These are phyloP conservation scores for Hymenoscyphus albidus DNA, from an alignment of 2,329 filamentous ascomycete species.

Conservation along the genomic window DNA sequence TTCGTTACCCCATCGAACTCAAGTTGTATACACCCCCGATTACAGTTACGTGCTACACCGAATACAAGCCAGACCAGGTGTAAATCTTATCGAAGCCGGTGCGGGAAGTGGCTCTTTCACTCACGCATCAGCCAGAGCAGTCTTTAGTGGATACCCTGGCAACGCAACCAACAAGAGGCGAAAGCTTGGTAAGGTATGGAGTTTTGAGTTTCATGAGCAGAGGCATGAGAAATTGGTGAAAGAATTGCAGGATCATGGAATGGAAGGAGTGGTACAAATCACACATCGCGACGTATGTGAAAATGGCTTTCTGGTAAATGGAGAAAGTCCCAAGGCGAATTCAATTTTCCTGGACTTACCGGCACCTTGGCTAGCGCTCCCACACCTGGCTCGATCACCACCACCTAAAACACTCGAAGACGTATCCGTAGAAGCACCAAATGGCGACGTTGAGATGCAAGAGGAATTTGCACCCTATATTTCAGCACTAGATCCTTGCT, in stretches of 20 bases:
- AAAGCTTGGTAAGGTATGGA: slow-evolving; percentile 67
- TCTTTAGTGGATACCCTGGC: slow-evolving; percentile 66
- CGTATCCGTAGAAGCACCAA: slow-evolving; percentile 8
- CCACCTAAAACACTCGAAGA: slow-evolving; percentile 25
- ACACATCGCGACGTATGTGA: slow-evolving; percentile 78
- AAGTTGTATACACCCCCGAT: slow-evolving; percentile 83
- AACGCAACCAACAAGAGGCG: slow-evolving; percentile 33
- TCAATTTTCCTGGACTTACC: slow-evolving; percentile 77
- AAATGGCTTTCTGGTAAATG: slow-evolving; percentile 63
- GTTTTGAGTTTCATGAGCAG: slow-evolving; percentile 76
- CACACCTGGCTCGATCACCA: slow-evolving; percentile 62
- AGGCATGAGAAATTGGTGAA: slow-evolving; percentile 65
- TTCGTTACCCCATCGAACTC: slow-evolving; percentile 75
- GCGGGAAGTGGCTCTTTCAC: slow-evolving; percentile 82
- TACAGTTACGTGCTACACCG: slow-evolving; percentile 81
- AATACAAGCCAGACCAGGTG: slow-evolving; percentile 69
- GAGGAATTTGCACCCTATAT: slow-evolving; percentile 41
- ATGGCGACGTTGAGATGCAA: slow-evolving; percentile 9
- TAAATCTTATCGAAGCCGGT: slow-evolving; percentile 73
- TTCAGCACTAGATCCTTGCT: slow-evolving; percentile 66
- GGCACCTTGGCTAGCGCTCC: slow-evolving; percentile 75
- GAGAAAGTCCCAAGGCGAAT: slow-evolving; percentile 57
- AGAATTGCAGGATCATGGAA: slow-evolving; percentile 65
- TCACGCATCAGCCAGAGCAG: slow-evolving; percentile 70
- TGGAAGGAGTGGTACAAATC: slow-evolving; percentile 64